phyloP scores from a whole-genome alignment of 1,284 basidiomycete species.

The Fistulina hepatica region DNA sequence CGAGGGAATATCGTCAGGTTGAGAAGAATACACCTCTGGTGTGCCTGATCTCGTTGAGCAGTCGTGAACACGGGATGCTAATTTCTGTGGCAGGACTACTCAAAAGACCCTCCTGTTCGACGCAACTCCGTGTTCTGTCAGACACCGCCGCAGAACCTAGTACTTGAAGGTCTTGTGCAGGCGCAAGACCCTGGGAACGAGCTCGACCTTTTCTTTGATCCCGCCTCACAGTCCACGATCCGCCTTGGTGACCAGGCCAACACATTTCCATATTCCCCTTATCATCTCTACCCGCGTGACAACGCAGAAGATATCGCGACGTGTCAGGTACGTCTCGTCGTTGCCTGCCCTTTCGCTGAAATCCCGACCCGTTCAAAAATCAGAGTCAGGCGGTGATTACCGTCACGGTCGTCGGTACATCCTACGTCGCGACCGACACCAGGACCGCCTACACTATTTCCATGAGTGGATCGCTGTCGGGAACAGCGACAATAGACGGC shows the following conservation, averaged over 20 bases:
- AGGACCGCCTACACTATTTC: too few relatives aligned
- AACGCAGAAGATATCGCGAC: too few relatives aligned
- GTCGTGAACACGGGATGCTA: neutral
- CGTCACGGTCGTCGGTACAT: too few relatives aligned
- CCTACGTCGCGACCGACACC: too few relatives aligned
- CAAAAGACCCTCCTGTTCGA: conserved; percentile 36
- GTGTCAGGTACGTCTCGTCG: too few relatives aligned
- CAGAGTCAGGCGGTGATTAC: too few relatives aligned
- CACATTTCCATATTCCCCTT: too few relatives aligned
- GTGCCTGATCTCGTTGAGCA: conserved; percentile 10
- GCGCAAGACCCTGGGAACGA: conserved; percentile 40
- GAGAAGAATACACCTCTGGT: conserved; percentile 58
- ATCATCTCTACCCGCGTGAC: too few relatives aligned
- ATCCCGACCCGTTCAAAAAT: too few relatives aligned
- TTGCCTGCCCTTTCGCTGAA: too few relatives aligned
- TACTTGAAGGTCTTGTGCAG: conserved; percentile 38
- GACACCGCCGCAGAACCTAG: conserved; percentile 35
- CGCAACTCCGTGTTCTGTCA: conserved; percentile 45
- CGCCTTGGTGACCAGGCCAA: conserved; percentile 41
- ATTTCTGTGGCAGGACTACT: conserved; percentile 33
- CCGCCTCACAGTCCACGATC: conserved; percentile 33
- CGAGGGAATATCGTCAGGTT: conserved; percentile 42
- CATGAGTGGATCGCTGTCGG: too few relatives aligned
- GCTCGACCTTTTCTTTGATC: conserved; percentile 47
- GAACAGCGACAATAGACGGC: too few relatives aligned